These are phyloP conservation scores for Dentipellis fragilis DNA, from an alignment of 768 basidiomycete species.

Conservation along the genomic window DNA sequence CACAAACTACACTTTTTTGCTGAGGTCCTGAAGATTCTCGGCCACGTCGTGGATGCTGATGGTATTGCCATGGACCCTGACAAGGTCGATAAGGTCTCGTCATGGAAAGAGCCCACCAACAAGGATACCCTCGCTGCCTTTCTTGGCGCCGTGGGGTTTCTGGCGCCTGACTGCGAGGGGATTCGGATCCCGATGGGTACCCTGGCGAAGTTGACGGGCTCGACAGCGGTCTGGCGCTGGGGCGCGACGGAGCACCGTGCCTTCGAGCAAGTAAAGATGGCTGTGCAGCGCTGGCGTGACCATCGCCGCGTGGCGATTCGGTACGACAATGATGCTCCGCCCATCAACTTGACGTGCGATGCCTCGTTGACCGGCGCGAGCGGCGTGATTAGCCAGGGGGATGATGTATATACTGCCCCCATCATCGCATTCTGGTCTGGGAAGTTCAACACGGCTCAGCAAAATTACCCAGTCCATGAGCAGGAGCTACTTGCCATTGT, in stretches of 20 bases:
- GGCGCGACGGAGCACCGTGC: conserved; percentile 13
- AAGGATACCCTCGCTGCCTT: not conserved
- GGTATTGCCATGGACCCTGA: conserved; percentile 28
- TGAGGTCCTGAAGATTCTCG: conserved; percentile 15
- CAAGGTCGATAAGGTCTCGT: conserved; percentile 24
- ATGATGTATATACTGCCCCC: conserved; percentile 15
- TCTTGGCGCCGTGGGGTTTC: not conserved
- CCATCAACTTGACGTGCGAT: conserved; percentile 18
- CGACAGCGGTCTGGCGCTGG: conserved; percentile 5
- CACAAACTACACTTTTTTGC: conserved; percentile 16
- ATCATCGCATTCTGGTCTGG: conserved; percentile 21
- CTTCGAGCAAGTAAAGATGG: conserved; percentile 15
- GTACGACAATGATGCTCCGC: not conserved
- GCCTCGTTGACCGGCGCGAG: conserved; percentile 14
- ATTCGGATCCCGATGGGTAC: not conserved
- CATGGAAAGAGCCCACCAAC: conserved; percentile 25
- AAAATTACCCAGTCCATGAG: conserved; percentile 16
- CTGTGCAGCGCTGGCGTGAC: conserved; percentile 3
- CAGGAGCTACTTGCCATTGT: conserved; percentile 20
- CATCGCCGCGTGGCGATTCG: conserved; percentile 8
- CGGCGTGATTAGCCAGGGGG: conserved; percentile 18
- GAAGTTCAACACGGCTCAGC: conserved; percentile 21
- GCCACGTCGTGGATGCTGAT: conserved; percentile 28
- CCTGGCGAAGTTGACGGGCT: not conserved
- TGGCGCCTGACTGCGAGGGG: not conserved